Evolutionary conservation across 108 stramenopile genomes (phyloP).

Genomic region (Nitzschia palea): DNA sequence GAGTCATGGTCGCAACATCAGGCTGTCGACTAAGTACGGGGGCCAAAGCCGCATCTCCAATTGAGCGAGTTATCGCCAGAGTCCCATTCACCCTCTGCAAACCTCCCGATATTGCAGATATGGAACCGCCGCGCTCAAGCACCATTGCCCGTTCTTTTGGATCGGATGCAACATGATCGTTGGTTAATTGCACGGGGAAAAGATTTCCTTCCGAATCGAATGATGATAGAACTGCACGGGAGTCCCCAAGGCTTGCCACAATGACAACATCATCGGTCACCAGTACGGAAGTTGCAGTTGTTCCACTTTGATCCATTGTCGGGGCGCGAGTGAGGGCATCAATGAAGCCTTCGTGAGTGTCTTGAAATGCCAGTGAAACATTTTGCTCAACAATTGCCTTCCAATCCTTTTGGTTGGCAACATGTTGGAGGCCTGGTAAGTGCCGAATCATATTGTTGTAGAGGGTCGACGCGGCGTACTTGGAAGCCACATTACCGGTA

Average conservation of each 20-base stretch:
- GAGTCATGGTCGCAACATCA: constrained; percentile 58
- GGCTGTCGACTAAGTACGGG: constrained; percentile 65
- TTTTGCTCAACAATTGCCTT: constrained; percentile 40
- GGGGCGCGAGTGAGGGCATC: constrained; percentile 50
- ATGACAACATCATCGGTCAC: constrained; percentile 67
- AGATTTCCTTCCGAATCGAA: constrained; percentile 27
- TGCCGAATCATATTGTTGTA: constrained; percentile 37
- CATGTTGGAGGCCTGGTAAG: constrained; percentile 32
- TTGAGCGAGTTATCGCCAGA: constrained; percentile 84
- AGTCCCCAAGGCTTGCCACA: constrained; percentile 91
- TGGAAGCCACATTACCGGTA: constrained; percentile 73
- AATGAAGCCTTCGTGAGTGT: constrained; percentile 63
- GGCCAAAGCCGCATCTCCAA: constrained; percentile 78
- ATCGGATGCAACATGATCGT: constrained; percentile 84
- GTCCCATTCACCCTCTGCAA: constrained; percentile 86
- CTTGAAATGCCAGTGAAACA: constrained; percentile 52
- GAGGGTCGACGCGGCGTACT: constrained; percentile 69
- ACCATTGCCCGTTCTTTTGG: constrained; percentile 59
- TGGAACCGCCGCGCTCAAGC: constrained; percentile 61
- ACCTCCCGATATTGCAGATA: constrained; percentile 58
- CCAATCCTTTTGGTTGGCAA: constrained; percentile 34
- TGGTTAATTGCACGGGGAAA: constrained; percentile 70
- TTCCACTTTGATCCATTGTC: constrained; percentile 75
- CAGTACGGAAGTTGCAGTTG: constrained; percentile 74
- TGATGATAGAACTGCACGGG: constrained; percentile 79